Evolutionary conservation across 2,329 filamentous ascomycete species (phyloP).

Genomic region (Chaetomium strumarium): DNA sequence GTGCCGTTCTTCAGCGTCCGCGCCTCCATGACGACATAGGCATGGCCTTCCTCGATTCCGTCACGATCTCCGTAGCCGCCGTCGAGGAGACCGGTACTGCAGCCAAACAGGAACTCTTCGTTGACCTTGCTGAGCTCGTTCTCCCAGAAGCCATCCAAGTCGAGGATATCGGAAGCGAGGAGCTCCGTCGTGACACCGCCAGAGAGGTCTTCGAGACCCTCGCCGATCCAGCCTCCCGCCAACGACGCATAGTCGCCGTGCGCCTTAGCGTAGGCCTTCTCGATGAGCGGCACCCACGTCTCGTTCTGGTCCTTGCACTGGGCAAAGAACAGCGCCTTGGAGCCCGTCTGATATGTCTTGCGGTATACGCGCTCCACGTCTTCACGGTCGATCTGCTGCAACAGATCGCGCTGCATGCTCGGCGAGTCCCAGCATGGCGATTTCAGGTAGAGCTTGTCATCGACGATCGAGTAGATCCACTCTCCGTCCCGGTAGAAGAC

Average conservation of each 20-base stretch:
- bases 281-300: slow-evolving; percentile 72
- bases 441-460: slow-evolving; percentile 82
- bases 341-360: slow-evolving; percentile 66
- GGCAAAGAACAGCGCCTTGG: slow-evolving; percentile 68
- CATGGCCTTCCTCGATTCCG: slow-evolving; percentile 54
- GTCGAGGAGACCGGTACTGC: slow-evolving; percentile 47
- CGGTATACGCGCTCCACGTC: slow-evolving; percentile 60
- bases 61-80: slow-evolving; percentile 43
- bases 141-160: slow-evolving; percentile 73
- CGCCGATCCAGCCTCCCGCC: slow-evolving; percentile 61
- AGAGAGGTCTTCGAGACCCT: slow-evolving; percentile 54
- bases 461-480: slow-evolving; percentile 87
- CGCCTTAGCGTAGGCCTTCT: slow-evolving; percentile 76
- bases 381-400: slow-evolving; percentile 69
- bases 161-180: slow-evolving; percentile 61
- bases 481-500: slow-evolving; percentile 84
- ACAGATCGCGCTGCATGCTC: slow-evolving; percentile 65
- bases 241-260: slow-evolving; percentile 74
- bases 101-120: slow-evolving; percentile 66
- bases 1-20: slow-evolving; percentile 51
- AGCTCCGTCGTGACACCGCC: slow-evolving; percentile 64
- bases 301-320: slow-evolving; percentile 70
- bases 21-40: slow-evolving; percentile 55
- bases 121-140: slow-evolving; percentile 74
- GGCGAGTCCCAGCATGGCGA: slow-evolving; percentile 78